Conservation (phyloP, 2,329 filamentous ascomycete genomes). For the Metarhizium album region DNA sequence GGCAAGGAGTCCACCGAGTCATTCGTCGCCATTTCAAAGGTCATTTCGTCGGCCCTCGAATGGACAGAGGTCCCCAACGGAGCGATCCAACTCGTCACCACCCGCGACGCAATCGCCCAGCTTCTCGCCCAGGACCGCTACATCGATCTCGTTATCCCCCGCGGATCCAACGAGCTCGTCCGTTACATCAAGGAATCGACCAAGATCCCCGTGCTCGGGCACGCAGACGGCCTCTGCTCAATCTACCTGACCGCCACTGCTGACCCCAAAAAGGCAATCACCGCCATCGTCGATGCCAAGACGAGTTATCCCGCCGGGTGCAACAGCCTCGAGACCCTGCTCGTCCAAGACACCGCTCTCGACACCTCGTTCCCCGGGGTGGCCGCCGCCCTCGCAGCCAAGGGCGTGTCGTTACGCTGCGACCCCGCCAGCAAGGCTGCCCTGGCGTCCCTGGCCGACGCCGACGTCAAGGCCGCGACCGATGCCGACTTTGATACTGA, state of each 20-base stretch:
- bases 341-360: constrained; percentile 67
- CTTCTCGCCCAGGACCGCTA: constrained; percentile 76
- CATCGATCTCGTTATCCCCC: constrained; percentile 91
- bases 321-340: constrained; percentile 85
- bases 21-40: constrained; percentile 81
- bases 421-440: constrained; percentile 58
- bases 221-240: constrained; percentile 87
- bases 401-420: constrained; percentile 75
- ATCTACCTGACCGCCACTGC: constrained; percentile 77
- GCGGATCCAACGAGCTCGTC: constrained; percentile 84
- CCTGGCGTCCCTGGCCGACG: constrained; percentile 38
- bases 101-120: constrained; percentile 78
- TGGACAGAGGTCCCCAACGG: constrained; percentile 67
- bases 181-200: constrained; percentile 83
- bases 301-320: constrained; percentile 91
- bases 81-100: constrained; percentile 88
- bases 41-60: constrained; percentile 69
- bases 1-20: constrained; percentile 93
- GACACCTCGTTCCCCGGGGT: constrained; percentile 57
- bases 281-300: constrained; percentile 83
- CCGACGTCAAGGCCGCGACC: constrained; percentile 51
- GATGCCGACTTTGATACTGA: constrained; percentile 76
- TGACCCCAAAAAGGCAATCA: constrained; percentile 57
- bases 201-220: constrained; percentile 89
- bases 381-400: constrained; percentile 60